phyloP scores from a whole-genome alignment of 805 yeast genomes.

The Metahyphopichia silvanorum region DNA sequence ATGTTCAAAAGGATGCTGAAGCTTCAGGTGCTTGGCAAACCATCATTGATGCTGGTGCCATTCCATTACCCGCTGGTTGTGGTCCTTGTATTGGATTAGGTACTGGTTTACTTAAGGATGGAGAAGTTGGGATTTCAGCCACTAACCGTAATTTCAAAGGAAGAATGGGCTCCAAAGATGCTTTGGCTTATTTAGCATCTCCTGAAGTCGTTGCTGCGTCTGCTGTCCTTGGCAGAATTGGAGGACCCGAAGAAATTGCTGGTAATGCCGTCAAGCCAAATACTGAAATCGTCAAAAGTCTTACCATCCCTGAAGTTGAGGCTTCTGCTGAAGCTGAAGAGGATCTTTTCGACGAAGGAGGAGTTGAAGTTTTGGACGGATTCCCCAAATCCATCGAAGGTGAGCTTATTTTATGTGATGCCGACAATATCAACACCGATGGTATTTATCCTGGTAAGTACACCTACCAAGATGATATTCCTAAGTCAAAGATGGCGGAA shows the following conservation, averaged over 20 bases:
- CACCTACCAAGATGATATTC: slow-evolving; percentile 96
- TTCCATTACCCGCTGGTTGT: slow-evolving; percentile 95
- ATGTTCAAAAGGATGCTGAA: slow-evolving; percentile 91
- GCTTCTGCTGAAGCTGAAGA: slow-evolving; percentile 27
- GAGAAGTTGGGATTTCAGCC: slow-evolving; percentile 98
- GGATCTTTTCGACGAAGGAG: slow-evolving; percentile 23
- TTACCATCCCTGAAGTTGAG: slow-evolving; percentile 22
- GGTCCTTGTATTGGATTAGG: slow-evolving; percentile 99
- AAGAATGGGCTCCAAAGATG: slow-evolving; percentile 97
- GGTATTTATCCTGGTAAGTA: slow-evolving; percentile 99
- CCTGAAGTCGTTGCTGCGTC: slow-evolving; percentile 99
- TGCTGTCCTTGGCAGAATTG: slow-evolving; percentile 92
- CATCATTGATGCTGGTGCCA: slow-evolving; percentile 89
- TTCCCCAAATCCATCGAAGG: slow-evolving; percentile 90
- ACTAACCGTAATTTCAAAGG: slow-evolving; percentile 99
- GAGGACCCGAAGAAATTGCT: slow-evolving; percentile 80
- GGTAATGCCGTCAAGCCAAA: slow-evolving; percentile 51
- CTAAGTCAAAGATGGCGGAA: slow-evolving; percentile 94
- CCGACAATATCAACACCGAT: slow-evolving; percentile 95
- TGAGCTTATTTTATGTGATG: slow-evolving; percentile 92
- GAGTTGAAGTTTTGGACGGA: slow-evolving; percentile 79
- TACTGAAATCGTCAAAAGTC: slow-evolving; percentile 46
- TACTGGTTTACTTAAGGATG: slow-evolving; percentile 86
- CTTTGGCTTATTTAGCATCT: slow-evolving; percentile 91
- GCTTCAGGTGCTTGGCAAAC: slow-evolving; percentile 89